Conservation (phyloP, 345 rosid species). For the Eucalyptus tenuipes region DNA sequence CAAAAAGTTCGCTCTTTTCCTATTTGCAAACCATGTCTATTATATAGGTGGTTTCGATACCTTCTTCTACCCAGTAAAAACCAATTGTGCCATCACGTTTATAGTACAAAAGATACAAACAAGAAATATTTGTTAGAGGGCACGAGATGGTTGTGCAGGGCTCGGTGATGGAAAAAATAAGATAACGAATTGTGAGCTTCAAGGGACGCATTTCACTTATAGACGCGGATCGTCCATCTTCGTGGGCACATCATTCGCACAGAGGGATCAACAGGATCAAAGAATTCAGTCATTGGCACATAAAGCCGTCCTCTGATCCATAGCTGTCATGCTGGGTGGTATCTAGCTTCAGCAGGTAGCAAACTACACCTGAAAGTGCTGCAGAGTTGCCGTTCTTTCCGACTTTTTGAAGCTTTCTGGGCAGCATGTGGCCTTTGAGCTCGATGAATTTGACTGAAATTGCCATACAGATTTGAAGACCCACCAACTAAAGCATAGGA, state of each 20-base stretch:
- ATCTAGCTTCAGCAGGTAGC: neutral
- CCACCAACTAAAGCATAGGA: neutral
- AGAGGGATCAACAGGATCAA: neutral
- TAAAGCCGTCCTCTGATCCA: neutral
- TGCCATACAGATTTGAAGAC: neutral
- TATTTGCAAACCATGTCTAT: neutral
- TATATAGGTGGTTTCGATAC: neutral
- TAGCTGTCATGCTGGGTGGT: neutral
- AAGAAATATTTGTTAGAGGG: neutral
- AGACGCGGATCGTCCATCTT: neutral
- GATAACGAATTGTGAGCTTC: neutral
- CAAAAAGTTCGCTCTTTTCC: neutral
- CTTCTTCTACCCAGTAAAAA: neutral
- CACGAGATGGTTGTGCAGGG: neutral
- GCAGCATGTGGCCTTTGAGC: neutral
- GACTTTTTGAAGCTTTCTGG: neutral
- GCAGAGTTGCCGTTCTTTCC: neutral
- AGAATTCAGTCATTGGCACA: neutral
- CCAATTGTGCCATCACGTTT: neutral
- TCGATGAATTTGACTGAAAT: neutral
- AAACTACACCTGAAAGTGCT: neutral
- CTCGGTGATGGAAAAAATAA: neutral
- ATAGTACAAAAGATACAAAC: neutral
- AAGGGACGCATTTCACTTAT: neutral
- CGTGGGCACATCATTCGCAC: neutral